Base-by-base conservation (phyloP, 1,284 basidiomycete species). In the Malassezia sympodialis region DNA sequence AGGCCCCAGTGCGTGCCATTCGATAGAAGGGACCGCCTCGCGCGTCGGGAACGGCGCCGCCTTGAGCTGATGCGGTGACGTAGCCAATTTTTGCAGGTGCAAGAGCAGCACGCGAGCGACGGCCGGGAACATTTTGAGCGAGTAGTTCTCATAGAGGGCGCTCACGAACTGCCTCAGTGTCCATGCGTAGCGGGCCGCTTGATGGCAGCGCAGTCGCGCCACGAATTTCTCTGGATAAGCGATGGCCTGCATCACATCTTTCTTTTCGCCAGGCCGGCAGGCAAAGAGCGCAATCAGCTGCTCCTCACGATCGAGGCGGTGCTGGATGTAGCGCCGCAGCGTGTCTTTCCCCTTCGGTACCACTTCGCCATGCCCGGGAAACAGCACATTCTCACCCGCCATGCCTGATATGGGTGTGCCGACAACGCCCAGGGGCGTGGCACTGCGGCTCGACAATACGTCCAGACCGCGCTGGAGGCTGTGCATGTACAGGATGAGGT, bases 331-430 rank as follows among this genome's bases (percentile, higher is more conserved):
- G 45, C 78, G 80, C 40, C 78, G 72, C 63, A 96, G 83, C 42
- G 63, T 81, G 76, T 55, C 79, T 75, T 58, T 79, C 10, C 76
- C 77, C 10, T 86, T 77, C 1, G 76, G 54, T 1, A 90, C 79
- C 19, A 88, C 81, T 12, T 87, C 85, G 0, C 93, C 91, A 65
- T 96, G 91, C 0, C 83, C 89, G 0, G 93, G 90, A 68, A 90
- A 93, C 15, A 96, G 53, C 60, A 62, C 67, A 39, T 68, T 71
- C 43, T 61, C 61, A 42, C 41, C 40, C 11, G 47, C 51, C 54
- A 71, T 53, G 19, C 56, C 52, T 7, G 32, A 24, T 1, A 46
- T 35, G 5, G 52, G 42, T 23, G 46, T 51, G 1, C 44, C 58
- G 15, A 47, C 60, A 59, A 72, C 27, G 57, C 59, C 66, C 68